A percentile compares a stretch with the other conserved stretches of the same genome.
These are phyloP conservation scores for Cytospora schulzeri DNA, from an alignment of 2,329 filamentous ascomycete genomes.

Conservation along the genomic window DNA sequence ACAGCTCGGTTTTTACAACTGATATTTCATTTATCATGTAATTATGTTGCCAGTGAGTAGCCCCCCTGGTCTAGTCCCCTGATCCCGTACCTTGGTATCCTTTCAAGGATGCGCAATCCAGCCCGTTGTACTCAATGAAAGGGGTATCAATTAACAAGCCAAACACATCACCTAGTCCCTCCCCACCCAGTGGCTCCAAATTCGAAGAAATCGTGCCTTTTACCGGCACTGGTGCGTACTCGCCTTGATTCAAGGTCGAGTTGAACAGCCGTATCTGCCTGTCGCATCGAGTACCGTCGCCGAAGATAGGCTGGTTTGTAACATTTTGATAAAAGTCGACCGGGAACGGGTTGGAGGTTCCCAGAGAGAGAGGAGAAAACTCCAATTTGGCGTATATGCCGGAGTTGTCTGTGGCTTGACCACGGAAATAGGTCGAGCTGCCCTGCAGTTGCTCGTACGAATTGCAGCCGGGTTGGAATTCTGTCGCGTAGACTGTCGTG, in stretches of 20 bases:
- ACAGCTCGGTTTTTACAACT: no score
- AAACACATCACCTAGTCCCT: slow-evolving; percentile 32
- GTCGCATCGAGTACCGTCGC: slow-evolving; percentile 46
- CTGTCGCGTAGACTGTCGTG: slow-evolving; percentile 43
- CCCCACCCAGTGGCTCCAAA: slow-evolving; percentile 31
- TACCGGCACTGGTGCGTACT: slow-evolving; percentile 33
- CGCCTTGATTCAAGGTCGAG: slow-evolving; percentile 33
- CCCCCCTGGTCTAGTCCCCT: slow-evolving; percentile 19
- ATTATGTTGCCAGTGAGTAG: no score
- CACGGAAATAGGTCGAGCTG: slow-evolving; percentile 34
- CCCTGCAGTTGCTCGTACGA: slow-evolving; percentile 44
- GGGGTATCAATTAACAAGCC: slow-evolving; percentile 38
- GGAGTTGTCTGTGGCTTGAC: slow-evolving; percentile 29
- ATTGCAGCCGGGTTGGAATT: slow-evolving; percentile 51
- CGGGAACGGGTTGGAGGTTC: slow-evolving; percentile 37
- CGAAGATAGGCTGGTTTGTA: slow-evolving; percentile 59
- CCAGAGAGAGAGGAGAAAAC: slow-evolving; percentile 28
- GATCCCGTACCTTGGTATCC: slow-evolving; percentile 32
- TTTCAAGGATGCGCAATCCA: slow-evolving; percentile 35
- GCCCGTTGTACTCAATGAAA: slow-evolving; percentile 39
- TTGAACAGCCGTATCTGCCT: slow-evolving; percentile 41
- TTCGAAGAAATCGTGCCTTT: slow-evolving; percentile 32
- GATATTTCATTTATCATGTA: no score
- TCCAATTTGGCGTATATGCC: slow-evolving; percentile 36
- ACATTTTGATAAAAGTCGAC: slow-evolving; percentile 51